Base-by-base conservation (phyloP, 108 stramenopile genomes). In the Nannochloropsis gaditana region DNA sequence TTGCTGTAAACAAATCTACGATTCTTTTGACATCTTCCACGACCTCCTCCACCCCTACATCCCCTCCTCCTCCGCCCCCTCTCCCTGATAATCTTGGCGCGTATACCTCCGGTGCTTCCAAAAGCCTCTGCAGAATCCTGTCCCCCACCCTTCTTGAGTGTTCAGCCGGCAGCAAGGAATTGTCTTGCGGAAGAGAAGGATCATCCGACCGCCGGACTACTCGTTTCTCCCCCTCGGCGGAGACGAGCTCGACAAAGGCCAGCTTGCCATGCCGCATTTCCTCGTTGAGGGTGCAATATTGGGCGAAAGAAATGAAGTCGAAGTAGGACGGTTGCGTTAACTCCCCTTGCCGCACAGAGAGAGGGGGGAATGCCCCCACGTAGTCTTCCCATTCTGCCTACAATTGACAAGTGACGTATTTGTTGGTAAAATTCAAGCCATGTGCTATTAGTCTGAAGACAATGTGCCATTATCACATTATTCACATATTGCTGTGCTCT, bases 261-360 rank as follows among this genome's bases (percentile, higher is more conserved):
- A 82, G 45, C 79, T 79, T 43, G 81, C 88, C 88, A 79, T 59
- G 73, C 19, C 83, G 21, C 83, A 89, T 89, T 21, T 80, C 88
- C 43, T 31, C 45, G 5, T 85, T 59, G 19, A 89, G 42, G 82
- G 81, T 83, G 59, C 85, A 85, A 83, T 89, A 89, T 82, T 89
- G 88, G 15, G 88, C 88, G 45, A 89, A 86, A 47, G 82, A 83
- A 79, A 89, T 89, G 83, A 89, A 89, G 88, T 89, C 88, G 45
- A 89, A 89, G 79, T 89, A 89, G 79, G 43, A 43, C n/a, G 43
- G 82, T 9, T 43, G 82, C 17, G 82, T 44, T 21, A 44, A n/a
- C 59, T 73, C 59, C 19, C 59, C 59, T 73, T 73, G 59, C 59
- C 59, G 59, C 19, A 73, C 59, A n/a, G 59, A 73, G 59, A 73